Base-by-base conservation (phyloP, 1,284 basidiomycete species). In the Thelephora terrestris region DNA sequence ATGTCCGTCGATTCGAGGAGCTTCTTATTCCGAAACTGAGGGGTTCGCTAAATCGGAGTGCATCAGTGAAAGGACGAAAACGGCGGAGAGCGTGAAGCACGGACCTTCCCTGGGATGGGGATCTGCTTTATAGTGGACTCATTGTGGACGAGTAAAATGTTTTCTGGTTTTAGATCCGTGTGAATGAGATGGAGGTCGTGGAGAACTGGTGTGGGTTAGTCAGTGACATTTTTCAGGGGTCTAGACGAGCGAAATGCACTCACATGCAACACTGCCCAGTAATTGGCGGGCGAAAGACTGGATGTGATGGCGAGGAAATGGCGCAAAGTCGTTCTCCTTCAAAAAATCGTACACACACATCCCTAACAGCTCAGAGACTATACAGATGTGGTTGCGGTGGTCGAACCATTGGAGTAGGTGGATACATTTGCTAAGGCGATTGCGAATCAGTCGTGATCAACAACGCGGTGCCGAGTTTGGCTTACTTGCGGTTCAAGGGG, bases 311-410 rank as follows among this genome's bases (percentile, higher is more conserved):
- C 91, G 84, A 48, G 95, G 95, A 66, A 99, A 99, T 2, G 96
- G 92, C 43, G 89, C 81, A 67, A 98, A 99, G 52, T 88, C 81
- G 68, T 99, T 99, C 62, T 96, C 91, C 73, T 98, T 99, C 59
- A 99, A 75, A 64, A 99, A 99, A 64, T 99, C 96, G 63, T 98
- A 99, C 20, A 99, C 90, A 67, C 93, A 98, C 83, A 94, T 91
- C 55, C 93, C 93, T 45, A 98, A 76, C 32, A 99, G 76, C 64
- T 98, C 95, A 6, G 94, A 94, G 42, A 99, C 96, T 38, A 99
- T 76, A 65, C 96, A 99, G 57, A 98, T 94, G 66, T 99, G 96
- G 68, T 97, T 97, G 56, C 90, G 81, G 68, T 91, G 93, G 71
- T 97, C 94, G 66, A 99, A 99, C 75, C 85, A 92, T 59, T 93